Evolutionary conservation across 169 alveolate genomes (phyloP).

Genomic region (Plasmodium coatneyi): DNA sequence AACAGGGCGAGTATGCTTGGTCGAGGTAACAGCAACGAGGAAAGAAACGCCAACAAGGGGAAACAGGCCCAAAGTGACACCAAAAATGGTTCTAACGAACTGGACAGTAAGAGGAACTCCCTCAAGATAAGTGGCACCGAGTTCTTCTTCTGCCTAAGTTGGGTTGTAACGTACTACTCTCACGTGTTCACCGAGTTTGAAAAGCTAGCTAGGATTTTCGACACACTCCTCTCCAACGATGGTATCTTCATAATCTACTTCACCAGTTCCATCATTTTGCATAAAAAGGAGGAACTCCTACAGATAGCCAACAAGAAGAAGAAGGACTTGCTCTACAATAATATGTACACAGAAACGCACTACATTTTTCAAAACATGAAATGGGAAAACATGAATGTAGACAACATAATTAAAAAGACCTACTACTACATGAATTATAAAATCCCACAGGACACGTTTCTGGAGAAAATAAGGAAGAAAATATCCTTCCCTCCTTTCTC

Average conservation of each 20-base stretch:
- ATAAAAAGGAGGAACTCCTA: conserved; percentile 39
- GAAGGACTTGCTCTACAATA: conserved; percentile 18
- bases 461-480: conserved; percentile 45
- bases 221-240: conserved; percentile 58
- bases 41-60: not conserved
- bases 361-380: conserved; percentile 67
- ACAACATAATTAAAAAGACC: conserved; percentile 52
- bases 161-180: conserved; percentile 72
- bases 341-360: conserved; percentile 66
- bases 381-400: conserved; percentile 70
- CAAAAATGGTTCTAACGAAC: not conserved
- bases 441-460: conserved; percentile 38
- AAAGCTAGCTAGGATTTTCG: conserved; percentile 50
- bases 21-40: not conserved
- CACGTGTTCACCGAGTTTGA: conserved; percentile 67
- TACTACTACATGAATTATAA: conserved; percentile 71
- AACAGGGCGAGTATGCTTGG: not conserved
- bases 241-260: conserved; percentile 67
- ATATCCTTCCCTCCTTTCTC: conserved; percentile 72
- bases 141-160: conserved; percentile 67
- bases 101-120: not conserved
- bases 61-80: not conserved
- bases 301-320: conserved; percentile 35
- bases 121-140: conserved; percentile 52
- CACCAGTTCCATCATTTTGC: conserved; percentile 55